These are phyloP conservation scores for Carallia pectinifolia DNA, from an alignment of 345 rosid genomes.

Conservation along the genomic window DNA sequence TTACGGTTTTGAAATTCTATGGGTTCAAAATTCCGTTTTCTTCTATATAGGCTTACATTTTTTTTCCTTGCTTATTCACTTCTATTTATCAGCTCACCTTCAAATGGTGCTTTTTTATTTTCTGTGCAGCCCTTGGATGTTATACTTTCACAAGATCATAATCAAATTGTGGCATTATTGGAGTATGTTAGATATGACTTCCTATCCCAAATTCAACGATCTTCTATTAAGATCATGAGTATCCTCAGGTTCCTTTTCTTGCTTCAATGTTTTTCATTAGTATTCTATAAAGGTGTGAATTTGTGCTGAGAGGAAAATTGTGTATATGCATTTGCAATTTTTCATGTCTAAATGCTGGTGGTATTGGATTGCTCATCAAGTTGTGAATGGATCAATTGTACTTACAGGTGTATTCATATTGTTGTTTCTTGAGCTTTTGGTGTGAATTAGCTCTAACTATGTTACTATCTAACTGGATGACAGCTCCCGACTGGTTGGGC, in stretches of 20 bases:
- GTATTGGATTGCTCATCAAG: not conserved
- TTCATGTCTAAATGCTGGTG: not conserved
- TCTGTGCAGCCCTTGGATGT: constrained; percentile 81
- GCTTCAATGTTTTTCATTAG: not conserved
- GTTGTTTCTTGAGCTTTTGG: constrained; percentile 1
- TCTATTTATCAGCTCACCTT: not conserved
- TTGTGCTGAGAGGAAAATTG: too few relatives aligned
- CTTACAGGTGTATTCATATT: not conserved
- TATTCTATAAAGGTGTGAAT: not conserved
- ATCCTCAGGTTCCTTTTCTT: constrained; percentile 54
- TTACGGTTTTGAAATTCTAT: too few relatives aligned
- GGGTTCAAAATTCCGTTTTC: too few relatives aligned
- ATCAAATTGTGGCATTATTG: constrained; percentile 73
- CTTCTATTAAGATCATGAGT: constrained; percentile 83
- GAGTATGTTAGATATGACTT: constrained; percentile 93
- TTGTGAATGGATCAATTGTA: not conserved
- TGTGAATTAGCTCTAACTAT: not conserved
- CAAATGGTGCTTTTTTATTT: constrained; percentile 7
- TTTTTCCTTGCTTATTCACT: not conserved
- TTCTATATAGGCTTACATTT: not conserved
- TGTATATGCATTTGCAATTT: not conserved
- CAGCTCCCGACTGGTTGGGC: constrained; percentile 93
- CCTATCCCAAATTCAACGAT: constrained; percentile 72
- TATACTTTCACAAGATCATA: constrained; percentile 89
- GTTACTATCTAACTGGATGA: constrained; percentile 18